These are phyloP conservation scores for Hibiscus syriacus DNA, from an alignment of 345 rosid species.

Conservation along the genomic window DNA sequence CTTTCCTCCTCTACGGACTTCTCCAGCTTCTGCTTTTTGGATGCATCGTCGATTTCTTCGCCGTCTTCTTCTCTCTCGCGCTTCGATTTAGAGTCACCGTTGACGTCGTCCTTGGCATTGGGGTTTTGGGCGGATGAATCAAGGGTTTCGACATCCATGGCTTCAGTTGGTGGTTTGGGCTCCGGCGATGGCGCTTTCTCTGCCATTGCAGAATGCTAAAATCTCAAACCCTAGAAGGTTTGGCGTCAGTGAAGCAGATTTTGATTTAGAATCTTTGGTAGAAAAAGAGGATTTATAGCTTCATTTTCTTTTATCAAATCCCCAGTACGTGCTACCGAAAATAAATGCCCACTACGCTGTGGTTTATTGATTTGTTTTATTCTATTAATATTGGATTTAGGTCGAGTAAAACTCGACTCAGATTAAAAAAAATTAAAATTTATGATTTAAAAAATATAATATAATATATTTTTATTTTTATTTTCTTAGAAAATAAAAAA, in stretches of 20 bases:
- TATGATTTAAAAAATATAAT: too few species aligned
- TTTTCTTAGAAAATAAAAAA: too few species aligned
- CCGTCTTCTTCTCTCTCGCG: slow-evolving; percentile 34
- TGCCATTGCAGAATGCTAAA: slow-evolving; percentile 27
- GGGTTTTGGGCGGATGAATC: slow-evolving; percentile 6
- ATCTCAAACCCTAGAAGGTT: slow-evolving; percentile 13
- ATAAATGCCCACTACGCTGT: too few species aligned
- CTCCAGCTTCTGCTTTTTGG: slow-evolving; percentile 54
- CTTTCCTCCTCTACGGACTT: slow-evolving; percentile 25
- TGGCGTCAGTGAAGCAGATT: neutral
- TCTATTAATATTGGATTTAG: too few species aligned
- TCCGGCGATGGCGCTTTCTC: slow-evolving; percentile 22
- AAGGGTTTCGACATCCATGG: slow-evolving; percentile 31
- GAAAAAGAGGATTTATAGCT: neutral
- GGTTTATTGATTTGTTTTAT: too few species aligned
- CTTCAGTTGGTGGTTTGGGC: slow-evolving; percentile 20
- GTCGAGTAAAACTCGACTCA: too few species aligned
- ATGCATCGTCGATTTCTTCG: slow-evolving; percentile 19
- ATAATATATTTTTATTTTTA: too few species aligned
- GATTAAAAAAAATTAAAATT: too few species aligned
- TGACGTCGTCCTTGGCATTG: slow-evolving; percentile 13
- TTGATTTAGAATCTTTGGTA: neutral
- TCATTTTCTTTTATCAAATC: too few species aligned
- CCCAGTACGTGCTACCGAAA: too few species aligned
- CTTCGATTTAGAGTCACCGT: slow-evolving; percentile 22